Percentiles rank a stretch among this genome's conserved stretches.
Conservation (phyloP, 2,329 filamentous ascomycete species). For the Alternaria sp. region DNA sequence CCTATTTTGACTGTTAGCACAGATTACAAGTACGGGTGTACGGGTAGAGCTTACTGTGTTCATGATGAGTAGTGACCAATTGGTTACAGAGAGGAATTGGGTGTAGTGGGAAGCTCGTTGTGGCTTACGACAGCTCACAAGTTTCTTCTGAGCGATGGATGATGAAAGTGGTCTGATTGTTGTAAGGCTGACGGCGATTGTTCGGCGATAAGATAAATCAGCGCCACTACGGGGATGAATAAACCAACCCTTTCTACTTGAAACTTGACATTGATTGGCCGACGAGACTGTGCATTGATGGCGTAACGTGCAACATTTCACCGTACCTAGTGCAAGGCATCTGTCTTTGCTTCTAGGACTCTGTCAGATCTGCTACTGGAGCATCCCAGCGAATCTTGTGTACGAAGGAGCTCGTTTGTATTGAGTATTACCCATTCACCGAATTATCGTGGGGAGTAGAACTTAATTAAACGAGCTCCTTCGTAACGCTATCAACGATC, state of each 20-base stretch:
- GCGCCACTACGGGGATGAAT: neutral
- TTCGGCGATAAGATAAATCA: conserved; percentile 14
- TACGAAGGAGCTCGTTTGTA: too few species aligned
- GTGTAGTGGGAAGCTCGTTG: conserved; percentile 8
- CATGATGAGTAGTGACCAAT: conserved; percentile 49
- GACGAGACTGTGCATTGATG: too few species aligned
- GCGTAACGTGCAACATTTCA: too few species aligned
- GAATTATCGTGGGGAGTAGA: too few species aligned
- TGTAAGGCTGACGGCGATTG: conserved; percentile 22
- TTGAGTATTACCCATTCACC: too few species aligned
- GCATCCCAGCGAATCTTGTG: too few species aligned
- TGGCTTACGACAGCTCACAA: conserved; percentile 20
- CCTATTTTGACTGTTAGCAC: conserved; percentile 47
- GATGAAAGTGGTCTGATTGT: conserved; percentile 46
- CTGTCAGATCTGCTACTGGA: too few species aligned
- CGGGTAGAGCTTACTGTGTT: conserved; percentile 58
- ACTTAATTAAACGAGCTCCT: too few species aligned
- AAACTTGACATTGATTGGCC: neutral
- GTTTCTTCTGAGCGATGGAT: conserved; percentile 31
- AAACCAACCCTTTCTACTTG: neutral
- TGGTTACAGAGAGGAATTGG: neutral
- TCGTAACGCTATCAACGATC: too few species aligned
- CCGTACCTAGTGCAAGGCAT: too few species aligned
- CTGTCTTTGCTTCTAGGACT: too few species aligned
- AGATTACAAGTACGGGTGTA: neutral